Base-by-base conservation (phyloP, 139 green algal species). In the Volvox africanus region DNA sequence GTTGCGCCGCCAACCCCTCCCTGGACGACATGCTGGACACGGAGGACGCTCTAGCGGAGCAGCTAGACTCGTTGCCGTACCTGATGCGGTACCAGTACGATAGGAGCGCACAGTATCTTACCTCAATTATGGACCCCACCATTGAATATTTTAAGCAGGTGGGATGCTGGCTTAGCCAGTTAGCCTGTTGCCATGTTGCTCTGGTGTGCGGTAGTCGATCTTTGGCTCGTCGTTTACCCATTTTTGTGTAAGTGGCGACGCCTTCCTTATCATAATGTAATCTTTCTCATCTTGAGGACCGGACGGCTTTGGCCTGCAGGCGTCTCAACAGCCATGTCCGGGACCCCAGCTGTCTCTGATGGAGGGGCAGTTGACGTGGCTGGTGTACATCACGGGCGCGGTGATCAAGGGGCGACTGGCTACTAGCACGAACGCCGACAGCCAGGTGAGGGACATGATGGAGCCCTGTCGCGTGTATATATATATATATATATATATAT, bases 361-460 rank as follows among this genome's bases (percentile, higher is more conserved):
- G 69, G 98, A 99, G 94, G 97, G 98, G 18, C 97, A 99, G 95
- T 95, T 99, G 11, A 99, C 98, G 14, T 99, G 98, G 98, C 95
- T 99, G 68, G 96, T 99, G 71, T 97, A 99, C 94, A 99, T 99
- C 89, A 94, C 99, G 12, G 96, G 96, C 19, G 96, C 97, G 32
- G 95, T 99, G 61, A 94, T 99, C 36, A 94, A 96, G 30, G 98
- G 98, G 1, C 93, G 98, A 14, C 94, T 99, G 33, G 55, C 86
- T 14, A 97, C 93, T 67, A 94, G 90, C 68, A 94, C 84, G 82
- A 97, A 95, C 81, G 94, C 94, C 17, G 97, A 99, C 80, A 95
- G 88, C 35, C 97, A 97, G 93, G 93, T 95, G 91, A 0, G 87
- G 26, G 71, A 55, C 44, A 55, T 55, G 44, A 55, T 55, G 44